A percentile compares a stretch with the other conserved stretches of the same genome.
These are phyloP conservation scores for Daldinia childiae DNA, from an alignment of 495 filamentous ascomycete genomes.

Conservation along the genomic window DNA sequence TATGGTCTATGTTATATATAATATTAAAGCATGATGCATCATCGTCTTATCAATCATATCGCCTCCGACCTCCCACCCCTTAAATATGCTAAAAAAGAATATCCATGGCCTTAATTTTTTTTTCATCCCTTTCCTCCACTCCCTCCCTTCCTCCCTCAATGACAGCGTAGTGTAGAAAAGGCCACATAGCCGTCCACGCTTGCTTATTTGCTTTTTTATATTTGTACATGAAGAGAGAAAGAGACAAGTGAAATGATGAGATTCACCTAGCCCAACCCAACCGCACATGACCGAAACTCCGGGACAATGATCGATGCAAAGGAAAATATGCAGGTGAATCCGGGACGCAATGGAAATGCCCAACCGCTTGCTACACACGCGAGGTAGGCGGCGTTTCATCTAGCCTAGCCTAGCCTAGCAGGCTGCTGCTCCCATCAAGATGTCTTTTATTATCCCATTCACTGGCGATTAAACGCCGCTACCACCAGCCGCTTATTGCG, in stretches of 20 bases:
- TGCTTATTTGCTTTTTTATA: not conserved
- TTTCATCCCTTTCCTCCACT: not conserved
- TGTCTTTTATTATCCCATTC: not conserved
- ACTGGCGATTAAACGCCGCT: not conserved
- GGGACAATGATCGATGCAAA: constrained; percentile 31
- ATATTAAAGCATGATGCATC: constrained; percentile 37
- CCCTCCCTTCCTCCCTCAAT: not conserved
- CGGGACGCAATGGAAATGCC: constrained; percentile 4
- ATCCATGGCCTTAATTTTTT: not conserved
- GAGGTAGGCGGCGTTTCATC: not conserved
- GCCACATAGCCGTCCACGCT: not conserved
- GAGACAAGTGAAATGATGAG: constrained; percentile 9
- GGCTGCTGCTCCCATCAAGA: not conserved
- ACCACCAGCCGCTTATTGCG: constrained; percentile 1
- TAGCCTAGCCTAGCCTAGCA: not conserved
- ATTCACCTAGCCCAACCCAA: constrained; percentile 15
- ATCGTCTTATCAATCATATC: constrained; percentile 28
- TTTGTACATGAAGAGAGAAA: constrained; percentile 36
- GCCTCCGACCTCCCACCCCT: not conserved
- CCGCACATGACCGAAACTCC: constrained; percentile 20
- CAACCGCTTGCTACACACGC: not conserved
- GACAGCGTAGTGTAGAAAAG: not conserved
- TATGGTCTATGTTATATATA: constrained; percentile 31
- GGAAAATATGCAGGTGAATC: constrained; percentile 24
- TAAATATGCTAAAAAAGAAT: not conserved